These are phyloP conservation scores for Globisporangium lucens DNA, from an alignment of 352 stramenopile genomes.

Conservation along the genomic window DNA sequence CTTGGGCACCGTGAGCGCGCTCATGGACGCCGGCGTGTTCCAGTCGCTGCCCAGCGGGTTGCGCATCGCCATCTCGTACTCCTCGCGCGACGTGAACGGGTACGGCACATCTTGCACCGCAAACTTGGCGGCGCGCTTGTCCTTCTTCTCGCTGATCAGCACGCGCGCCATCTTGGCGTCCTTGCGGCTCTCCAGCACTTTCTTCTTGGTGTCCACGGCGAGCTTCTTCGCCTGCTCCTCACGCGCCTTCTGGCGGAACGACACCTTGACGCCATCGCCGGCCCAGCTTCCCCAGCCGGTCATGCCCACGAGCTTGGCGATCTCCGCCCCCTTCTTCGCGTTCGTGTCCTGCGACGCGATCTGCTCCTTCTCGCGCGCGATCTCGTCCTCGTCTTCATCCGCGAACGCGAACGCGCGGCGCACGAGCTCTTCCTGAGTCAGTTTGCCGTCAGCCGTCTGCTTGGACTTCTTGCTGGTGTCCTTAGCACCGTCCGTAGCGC, in stretches of 20 bases:
- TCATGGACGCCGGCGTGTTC: constrained; percentile 92
- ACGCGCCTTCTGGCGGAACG: constrained; percentile 81
- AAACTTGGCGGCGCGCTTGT: constrained; percentile 87
- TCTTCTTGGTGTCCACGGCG: constrained; percentile 65
- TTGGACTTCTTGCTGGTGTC: constrained; percentile 41
- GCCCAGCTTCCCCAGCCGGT: constrained; percentile 92
- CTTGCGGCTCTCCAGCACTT: constrained; percentile 62
- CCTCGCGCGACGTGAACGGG: constrained; percentile 94
- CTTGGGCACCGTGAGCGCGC: constrained; percentile 92
- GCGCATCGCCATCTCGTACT: constrained; percentile 97
- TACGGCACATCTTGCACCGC: constrained; percentile 93
- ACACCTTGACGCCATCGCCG: constrained; percentile 72
- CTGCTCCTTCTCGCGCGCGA: constrained; percentile 91
- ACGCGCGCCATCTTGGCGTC: constrained; percentile 69
- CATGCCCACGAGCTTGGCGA: constrained; percentile 79
- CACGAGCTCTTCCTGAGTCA: constrained; percentile 93
- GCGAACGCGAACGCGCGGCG: constrained; percentile 93
- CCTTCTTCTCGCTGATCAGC: constrained; percentile 87
- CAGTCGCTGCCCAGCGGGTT: constrained; percentile 93
- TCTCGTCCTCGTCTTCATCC: constrained; percentile 90
- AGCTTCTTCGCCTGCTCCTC: constrained; percentile 73
- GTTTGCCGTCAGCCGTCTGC: constrained; percentile 19
- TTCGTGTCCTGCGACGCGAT: constrained; percentile 60
- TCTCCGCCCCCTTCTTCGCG: constrained; percentile 74
- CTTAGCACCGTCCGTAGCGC: constrained; percentile 10